phyloP scores from a whole-genome alignment of 169 alveolate genomes.

The Amoebophrya sp. region DNA sequence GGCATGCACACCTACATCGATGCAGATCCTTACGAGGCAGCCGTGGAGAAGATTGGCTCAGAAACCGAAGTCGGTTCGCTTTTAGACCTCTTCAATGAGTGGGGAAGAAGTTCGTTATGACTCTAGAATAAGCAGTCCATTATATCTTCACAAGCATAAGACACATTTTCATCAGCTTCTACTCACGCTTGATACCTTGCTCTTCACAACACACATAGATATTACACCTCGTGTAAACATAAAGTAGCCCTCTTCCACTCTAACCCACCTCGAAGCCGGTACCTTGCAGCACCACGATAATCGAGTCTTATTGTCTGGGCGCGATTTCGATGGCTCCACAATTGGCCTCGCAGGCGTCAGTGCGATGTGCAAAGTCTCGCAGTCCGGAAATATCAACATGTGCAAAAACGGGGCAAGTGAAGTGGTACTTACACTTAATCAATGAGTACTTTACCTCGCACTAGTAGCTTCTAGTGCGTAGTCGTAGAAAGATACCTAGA shows the following conservation, averaged over 20 bases:
- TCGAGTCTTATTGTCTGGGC: neutral
- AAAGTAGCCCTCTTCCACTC: too few species aligned
- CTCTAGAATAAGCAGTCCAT: too few species aligned
- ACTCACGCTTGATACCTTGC: too few species aligned
- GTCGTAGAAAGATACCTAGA: too few species aligned
- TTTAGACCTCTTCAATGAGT: neutral
- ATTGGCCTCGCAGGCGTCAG: neutral
- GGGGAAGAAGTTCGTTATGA: constrained; percentile 7
- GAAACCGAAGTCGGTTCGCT: neutral
- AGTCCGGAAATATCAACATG: neutral
- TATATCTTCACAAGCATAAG: too few species aligned
- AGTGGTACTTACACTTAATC: too few species aligned
- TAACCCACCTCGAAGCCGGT: neutral
- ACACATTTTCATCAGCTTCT: too few species aligned
- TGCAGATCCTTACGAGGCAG: neutral
- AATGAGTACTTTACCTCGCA: too few species aligned
- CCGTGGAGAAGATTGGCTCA: neutral
- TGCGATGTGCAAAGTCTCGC: neutral
- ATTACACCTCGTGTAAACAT: too few species aligned
- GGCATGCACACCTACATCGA: neutral
- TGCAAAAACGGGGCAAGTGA: neutral
- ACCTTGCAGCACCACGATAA: neutral
- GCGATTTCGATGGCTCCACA: neutral
- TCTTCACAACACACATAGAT: too few species aligned
- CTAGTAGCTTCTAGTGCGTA: too few species aligned